Percentiles rank a stretch among this genome's conserved stretches.
Evolutionary conservation across 352 stramenopile species (phyloP).

Genomic region (Phytophthora rubi): DNA sequence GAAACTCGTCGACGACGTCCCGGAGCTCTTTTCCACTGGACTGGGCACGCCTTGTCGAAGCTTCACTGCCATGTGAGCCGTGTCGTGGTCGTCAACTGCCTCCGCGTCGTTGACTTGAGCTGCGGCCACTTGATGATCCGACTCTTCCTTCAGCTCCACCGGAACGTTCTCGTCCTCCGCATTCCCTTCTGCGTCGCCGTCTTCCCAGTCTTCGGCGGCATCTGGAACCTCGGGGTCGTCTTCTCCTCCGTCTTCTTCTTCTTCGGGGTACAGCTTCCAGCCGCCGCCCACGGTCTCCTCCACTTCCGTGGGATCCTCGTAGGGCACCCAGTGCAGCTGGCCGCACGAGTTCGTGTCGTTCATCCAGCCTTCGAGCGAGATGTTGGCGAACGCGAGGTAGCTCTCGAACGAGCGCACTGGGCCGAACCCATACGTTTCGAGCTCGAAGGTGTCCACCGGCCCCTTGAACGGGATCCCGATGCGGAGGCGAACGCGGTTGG

Average conservation of each 20-base stretch:
- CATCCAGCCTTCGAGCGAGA: constrained; percentile 49
- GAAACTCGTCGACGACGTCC: constrained; percentile 43
- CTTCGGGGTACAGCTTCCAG: constrained; percentile 46
- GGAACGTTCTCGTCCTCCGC: constrained; percentile 4
- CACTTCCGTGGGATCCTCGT: constrained; percentile 49
- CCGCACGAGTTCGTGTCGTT: constrained; percentile 64
- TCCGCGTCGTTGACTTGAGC: constrained; percentile 13
- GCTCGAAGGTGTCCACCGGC: constrained; percentile 50
- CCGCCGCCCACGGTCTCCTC: constrained; percentile 54
- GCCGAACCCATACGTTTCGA: constrained; percentile 60
- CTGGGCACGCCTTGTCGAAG: constrained; percentile 52
- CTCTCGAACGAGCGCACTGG: constrained; percentile 52
- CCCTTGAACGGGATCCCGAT: constrained; percentile 61
- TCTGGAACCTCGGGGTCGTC: not conserved
- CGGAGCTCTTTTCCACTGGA: constrained; percentile 12
- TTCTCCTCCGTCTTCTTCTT: constrained; percentile 10
- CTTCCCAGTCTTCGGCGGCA: constrained; percentile 5
- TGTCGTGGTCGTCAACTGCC: constrained; percentile 6
- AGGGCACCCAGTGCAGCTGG: constrained; percentile 73
- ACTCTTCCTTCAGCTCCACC: constrained; percentile 1
- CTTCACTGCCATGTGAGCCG: constrained; percentile 18
- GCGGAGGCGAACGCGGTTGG: constrained; percentile 58
- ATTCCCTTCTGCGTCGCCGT: not conserved
- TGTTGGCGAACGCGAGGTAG: constrained; percentile 66
- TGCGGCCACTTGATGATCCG: not conserved